Evolutionary conservation across 2,329 filamentous ascomycete genomes (phyloP).

Genomic region (Stagonosporopsis rhizophila): DNA sequence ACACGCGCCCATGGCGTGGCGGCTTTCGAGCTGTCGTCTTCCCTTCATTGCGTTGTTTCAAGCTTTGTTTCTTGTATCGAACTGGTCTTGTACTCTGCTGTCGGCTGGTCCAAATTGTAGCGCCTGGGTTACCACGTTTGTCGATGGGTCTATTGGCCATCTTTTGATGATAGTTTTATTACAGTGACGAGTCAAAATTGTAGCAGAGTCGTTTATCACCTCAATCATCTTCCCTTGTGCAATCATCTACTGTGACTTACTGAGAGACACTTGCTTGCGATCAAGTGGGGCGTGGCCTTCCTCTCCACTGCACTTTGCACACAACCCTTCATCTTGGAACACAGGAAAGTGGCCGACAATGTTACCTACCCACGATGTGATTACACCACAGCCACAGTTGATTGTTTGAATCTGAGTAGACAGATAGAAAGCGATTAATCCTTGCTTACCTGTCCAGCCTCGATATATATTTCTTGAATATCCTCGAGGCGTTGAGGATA

Average conservation of each 20-base stretch:
- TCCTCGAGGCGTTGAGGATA: no score
- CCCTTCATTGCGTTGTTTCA: constrained; percentile 17
- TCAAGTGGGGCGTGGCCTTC: not conserved
- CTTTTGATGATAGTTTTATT: constrained; percentile 25
- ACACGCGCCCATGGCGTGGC: constrained; percentile 38
- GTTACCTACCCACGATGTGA: no score
- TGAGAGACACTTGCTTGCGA: not conserved
- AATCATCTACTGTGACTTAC: not conserved
- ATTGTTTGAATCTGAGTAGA: no score
- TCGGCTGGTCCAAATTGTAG: constrained; percentile 39
- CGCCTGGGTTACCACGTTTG: constrained; percentile 21
- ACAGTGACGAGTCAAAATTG: constrained; percentile 26
- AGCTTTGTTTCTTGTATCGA: constrained; percentile 21
- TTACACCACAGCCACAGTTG: no score
- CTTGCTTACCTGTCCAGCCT: no score
- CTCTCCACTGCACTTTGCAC: not conserved
- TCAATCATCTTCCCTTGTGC: constrained; percentile 1
- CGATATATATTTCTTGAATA: no score
- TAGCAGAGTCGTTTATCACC: constrained; percentile 16
- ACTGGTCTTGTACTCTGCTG: constrained; percentile 23
- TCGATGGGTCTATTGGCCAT: constrained; percentile 16
- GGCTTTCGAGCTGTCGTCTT: constrained; percentile 25
- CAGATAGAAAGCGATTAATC: no score
- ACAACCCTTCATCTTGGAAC: not conserved
- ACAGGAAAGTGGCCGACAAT: no score